These are phyloP conservation scores for Vitellaria paradoxa DNA, from an alignment of 179 eudicot genomes.

Conservation along the genomic window DNA sequence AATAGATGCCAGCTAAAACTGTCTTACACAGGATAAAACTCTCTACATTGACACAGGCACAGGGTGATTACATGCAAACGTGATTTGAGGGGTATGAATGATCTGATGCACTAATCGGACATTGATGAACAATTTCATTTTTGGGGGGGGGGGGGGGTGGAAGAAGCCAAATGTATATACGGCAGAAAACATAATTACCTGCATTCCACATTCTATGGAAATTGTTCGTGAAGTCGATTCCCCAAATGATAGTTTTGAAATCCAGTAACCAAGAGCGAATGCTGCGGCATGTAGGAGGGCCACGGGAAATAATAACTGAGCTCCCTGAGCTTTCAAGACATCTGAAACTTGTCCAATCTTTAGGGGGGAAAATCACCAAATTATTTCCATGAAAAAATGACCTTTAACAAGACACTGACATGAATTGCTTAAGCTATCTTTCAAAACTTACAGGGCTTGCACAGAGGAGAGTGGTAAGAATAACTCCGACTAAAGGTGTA, in stretches of 20 bases:
- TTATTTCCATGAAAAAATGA: neutral
- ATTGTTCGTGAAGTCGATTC: slow-evolving; percentile 98
- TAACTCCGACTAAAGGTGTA: slow-evolving; percentile 89
- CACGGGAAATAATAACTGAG: slow-evolving; percentile 81
- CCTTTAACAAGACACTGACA: neutral
- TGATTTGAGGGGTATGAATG: neutral
- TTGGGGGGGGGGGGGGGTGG: too few species aligned
- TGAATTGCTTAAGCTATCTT: neutral
- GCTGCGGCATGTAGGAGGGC: slow-evolving; percentile 89
- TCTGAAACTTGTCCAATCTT: slow-evolving; percentile 98
- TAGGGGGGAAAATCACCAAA: neutral
- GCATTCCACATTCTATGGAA: slow-evolving; percentile 99
- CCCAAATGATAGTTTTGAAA: slow-evolving; percentile 82
- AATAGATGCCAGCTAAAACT: neutral
- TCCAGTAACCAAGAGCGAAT: slow-evolving; percentile 74
- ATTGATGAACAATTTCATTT: neutral
- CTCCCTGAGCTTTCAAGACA: slow-evolving; percentile 88
- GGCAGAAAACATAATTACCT: slow-evolving; percentile 43
- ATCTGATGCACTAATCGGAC: neutral
- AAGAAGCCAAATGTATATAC: neutral
- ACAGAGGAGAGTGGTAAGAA: slow-evolving; percentile 93
- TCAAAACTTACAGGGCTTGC: slow-evolving; percentile 89
- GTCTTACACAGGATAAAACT: neutral
- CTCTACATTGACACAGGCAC: neutral
- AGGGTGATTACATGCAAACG: neutral